Percentiles rank a stretch among this genome's conserved stretches.
phyloP scores from a whole-genome alignment of 176 grass and related monocot species.

The Carex kokanica region DNA sequence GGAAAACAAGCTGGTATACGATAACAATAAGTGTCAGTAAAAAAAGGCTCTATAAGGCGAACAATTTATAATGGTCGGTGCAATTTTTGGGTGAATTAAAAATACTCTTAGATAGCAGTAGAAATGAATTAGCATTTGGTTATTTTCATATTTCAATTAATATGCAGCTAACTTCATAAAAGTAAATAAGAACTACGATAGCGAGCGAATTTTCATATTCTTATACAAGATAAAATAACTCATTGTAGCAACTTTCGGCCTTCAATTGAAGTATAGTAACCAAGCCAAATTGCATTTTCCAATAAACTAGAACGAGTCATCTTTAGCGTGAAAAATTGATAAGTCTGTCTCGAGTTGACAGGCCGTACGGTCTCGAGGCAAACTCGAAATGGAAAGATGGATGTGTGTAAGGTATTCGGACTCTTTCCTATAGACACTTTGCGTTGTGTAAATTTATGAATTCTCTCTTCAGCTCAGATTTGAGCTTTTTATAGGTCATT shows the following conservation, averaged over 20 bases:
- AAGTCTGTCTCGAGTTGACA: too few species aligned
- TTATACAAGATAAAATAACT: background rate
- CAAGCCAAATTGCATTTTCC: background rate
- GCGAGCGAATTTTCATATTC: background rate
- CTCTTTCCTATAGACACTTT: too few species aligned
- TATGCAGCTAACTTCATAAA: background rate
- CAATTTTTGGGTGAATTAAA: background rate
- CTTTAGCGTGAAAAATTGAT: background rate
- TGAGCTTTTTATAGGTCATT: too few species aligned
- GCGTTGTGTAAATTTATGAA: too few species aligned
- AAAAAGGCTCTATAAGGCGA: constrained; percentile 1
- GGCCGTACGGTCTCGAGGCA: too few species aligned
- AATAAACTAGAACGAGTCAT: background rate
- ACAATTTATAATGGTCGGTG: background rate
- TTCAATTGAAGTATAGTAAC: background rate
- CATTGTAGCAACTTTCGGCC: background rate
- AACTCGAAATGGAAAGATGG: too few species aligned
- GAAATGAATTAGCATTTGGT: background rate
- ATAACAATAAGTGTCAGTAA: constrained; percentile 11
- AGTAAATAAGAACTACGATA: background rate
- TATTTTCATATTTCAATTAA: background rate
- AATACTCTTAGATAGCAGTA: background rate
- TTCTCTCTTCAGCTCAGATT: too few species aligned
- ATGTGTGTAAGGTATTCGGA: too few species aligned
- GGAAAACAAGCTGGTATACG: constrained; percentile 7